phyloP scores from a whole-genome alignment of 2,329 filamentous ascomycete species.

The Neofusicoccum sp. region DNA sequence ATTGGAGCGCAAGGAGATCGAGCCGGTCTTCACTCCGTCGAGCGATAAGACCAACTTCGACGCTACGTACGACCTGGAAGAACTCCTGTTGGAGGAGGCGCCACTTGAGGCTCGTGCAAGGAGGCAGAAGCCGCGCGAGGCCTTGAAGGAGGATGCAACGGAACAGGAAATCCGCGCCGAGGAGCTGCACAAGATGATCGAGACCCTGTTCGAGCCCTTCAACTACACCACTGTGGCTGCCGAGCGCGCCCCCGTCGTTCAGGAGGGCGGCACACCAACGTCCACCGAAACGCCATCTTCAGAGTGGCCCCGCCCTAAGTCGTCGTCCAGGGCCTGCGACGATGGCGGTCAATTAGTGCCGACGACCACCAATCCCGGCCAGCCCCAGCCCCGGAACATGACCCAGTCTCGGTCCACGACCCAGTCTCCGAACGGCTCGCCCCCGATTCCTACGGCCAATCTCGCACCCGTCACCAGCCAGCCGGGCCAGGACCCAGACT shows the following conservation, averaged over 20 bases:
- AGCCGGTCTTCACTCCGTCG: slow-evolving; percentile 88
- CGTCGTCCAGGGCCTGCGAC: slow-evolving; percentile 30
- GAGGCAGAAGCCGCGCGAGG: slow-evolving; percentile 88
- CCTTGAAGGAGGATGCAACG: slow-evolving; percentile 89
- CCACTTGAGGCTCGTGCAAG: slow-evolving; percentile 89
- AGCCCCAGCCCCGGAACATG: background rate
- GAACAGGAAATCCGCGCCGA: slow-evolving; percentile 93
- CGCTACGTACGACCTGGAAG: slow-evolving; percentile 95
- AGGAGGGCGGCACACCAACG: slow-evolving; percentile 33
- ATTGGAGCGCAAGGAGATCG: slow-evolving; percentile 80
- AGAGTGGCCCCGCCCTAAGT: slow-evolving; percentile 33
- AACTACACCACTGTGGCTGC: slow-evolving; percentile 87
- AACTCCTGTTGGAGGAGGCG: slow-evolving; percentile 88
- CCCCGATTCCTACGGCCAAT: slow-evolving; percentile 39
- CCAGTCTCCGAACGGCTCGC: slow-evolving; percentile 49
- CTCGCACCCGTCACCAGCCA: slow-evolving; percentile 26
- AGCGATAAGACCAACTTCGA: slow-evolving; percentile 99
- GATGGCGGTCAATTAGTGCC: slow-evolving; percentile 38
- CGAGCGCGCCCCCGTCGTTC: slow-evolving; percentile 53
- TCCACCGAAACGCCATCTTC: slow-evolving; percentile 29
- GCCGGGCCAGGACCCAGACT: slow-evolving; percentile 25
- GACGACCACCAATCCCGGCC: slow-evolving; percentile 30
- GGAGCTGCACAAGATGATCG: slow-evolving; percentile 90
- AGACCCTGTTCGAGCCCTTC: slow-evolving; percentile 89
- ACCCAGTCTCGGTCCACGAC: slow-evolving; percentile 40